phyloP scores from a whole-genome alignment of 2,329 filamentous ascomycete genomes.

The Hymenoscyphus linearis region DNA sequence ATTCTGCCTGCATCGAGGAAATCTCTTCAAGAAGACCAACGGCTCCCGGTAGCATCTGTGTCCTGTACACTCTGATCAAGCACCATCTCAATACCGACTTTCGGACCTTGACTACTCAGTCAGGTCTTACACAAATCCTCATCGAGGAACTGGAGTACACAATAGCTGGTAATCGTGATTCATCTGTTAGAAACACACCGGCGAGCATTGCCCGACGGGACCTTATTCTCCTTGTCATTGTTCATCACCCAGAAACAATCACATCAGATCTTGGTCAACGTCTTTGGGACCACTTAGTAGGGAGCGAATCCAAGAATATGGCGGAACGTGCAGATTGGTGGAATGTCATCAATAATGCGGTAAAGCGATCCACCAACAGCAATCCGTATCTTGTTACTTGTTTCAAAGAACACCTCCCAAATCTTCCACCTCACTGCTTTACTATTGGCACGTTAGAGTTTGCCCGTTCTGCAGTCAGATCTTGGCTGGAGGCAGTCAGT shows the following conservation, averaged over 20 bases:
- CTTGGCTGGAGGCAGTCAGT: slow-evolving; percentile 42
- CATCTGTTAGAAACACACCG: slow-evolving; percentile 34
- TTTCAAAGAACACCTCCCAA: slow-evolving; percentile 51
- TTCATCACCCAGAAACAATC: slow-evolving; percentile 56
- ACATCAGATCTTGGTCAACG: slow-evolving; percentile 53
- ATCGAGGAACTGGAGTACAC: slow-evolving; percentile 57
- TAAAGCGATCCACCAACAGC: slow-evolving; percentile 44
- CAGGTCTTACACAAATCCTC: slow-evolving; percentile 56
- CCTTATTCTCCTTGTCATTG: slow-evolving; percentile 53
- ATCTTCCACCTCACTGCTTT: slow-evolving; percentile 51
- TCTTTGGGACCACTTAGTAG: slow-evolving; percentile 71
- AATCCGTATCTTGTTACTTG: slow-evolving; percentile 53
- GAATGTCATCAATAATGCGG: slow-evolving; percentile 53
- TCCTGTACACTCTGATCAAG: slow-evolving; percentile 48
- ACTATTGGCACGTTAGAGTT: slow-evolving; percentile 60
- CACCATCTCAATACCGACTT: slow-evolving; percentile 46
- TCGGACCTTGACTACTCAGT: slow-evolving; percentile 51
- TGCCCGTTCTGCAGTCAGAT: slow-evolving; percentile 47
- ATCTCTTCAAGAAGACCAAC: slow-evolving; percentile 58
- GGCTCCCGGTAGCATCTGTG: slow-evolving; percentile 68
- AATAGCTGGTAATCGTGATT: slow-evolving; percentile 20
- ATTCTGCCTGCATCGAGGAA: slow-evolving; percentile 61
- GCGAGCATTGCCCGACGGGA: slow-evolving; percentile 51
- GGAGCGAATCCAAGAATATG: slow-evolving; percentile 51
- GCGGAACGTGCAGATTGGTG: slow-evolving; percentile 64